Evolutionary conservation across 2,329 filamentous ascomycete species (phyloP), one percentile per base, ranked within the genome.

Genomic region (Clonostachys rhizophaga): DNA sequence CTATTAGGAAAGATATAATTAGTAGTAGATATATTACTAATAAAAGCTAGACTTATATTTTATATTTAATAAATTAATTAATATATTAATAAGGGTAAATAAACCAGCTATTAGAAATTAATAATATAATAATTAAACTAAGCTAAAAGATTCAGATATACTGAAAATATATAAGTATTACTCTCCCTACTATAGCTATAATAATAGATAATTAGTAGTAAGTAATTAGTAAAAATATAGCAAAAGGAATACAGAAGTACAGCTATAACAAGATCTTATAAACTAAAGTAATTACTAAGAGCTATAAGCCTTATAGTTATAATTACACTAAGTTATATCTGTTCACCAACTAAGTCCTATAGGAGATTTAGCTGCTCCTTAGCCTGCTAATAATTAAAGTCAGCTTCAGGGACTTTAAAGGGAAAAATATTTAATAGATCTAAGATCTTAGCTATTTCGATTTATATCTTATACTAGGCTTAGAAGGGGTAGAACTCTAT

Each of bases 401-500:
- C 40, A 5, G n/a, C 20, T 14, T 24, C 36, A 6, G 36, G 36
- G 36, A 39, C 36, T 39, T 39, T 39, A 65, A 43, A 20, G 56
- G 40, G 8, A 55, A 55, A 69, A 69, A 74, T 17, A 52, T 58
- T 24, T 64, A 62, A 51, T 5, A 5, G 20, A 74, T 73, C 0
- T 62, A 50, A 48, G 72, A 6, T 41, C 50, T 57, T 4, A 42
- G 51, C 3, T 45, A 18, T 49, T 24, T 24, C 20, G 20, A 5
- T 24, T 24, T 24, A 5, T 5, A 24, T 24, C 20, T 24, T 5
- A 5, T 5, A 24, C 20, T 5, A 24, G 20, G 20, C 20, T 24
- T 24, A 5, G 20, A 24, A 24, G 20, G 20, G 20, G 20, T 24
- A 24, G 20, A 5, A 24, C 20, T 24, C 20, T 24, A 5, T 24